These are phyloP conservation scores for Marchantia polymorpha DNA, from an alignment of 225 moss, liverwort and hornwort genomes.

Conservation along the genomic window DNA sequence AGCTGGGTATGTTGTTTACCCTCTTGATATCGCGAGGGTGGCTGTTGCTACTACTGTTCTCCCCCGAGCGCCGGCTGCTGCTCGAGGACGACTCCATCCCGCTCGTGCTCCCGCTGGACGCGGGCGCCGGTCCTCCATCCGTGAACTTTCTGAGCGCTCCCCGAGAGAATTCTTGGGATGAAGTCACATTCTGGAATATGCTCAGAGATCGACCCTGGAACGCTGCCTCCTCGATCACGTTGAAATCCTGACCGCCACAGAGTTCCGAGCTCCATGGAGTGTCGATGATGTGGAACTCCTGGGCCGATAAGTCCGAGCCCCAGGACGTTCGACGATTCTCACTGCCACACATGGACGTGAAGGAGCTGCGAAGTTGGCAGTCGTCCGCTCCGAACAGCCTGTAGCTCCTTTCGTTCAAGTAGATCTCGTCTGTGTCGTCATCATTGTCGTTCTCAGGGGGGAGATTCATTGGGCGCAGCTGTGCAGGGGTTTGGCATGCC, in stretches of 20 bases:
- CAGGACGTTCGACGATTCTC: conserved; percentile 45
- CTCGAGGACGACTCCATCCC: conserved; percentile 22
- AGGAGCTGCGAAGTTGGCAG: conserved; percentile 39
- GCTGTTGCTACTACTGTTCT: conserved; percentile 9
- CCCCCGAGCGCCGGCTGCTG: not conserved
- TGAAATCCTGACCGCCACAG: conserved; percentile 39
- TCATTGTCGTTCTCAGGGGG: conserved; percentile 27
- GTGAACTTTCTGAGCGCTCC: conserved; percentile 30
- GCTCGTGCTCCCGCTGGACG: not conserved
- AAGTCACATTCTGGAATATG: conserved; percentile 42
- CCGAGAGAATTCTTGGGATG: conserved; percentile 40
- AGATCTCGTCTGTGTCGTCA: conserved; percentile 34
- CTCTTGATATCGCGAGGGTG: conserved; percentile 24
- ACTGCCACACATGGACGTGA: conserved; percentile 34
- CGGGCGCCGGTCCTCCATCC: conserved; percentile 23
- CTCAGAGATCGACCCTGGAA: conserved; percentile 39
- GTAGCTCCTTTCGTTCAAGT: conserved; percentile 30
- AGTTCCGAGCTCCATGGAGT: conserved; percentile 51
- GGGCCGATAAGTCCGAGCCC: conserved; percentile 45
- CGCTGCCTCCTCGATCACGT: conserved; percentile 44
- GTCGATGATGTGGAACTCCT: conserved; percentile 48
- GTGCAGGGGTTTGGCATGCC: conserved; percentile 44
- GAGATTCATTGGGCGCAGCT: conserved; percentile 40
- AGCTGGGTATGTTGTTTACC: conserved; percentile 12
- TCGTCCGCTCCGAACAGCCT: conserved; percentile 32